Evolutionary conservation across 164 flowering plant genomes (phyloP), one percentile per base, ranked within the genome.

Genomic region (Nelumbo lutea): DNA sequence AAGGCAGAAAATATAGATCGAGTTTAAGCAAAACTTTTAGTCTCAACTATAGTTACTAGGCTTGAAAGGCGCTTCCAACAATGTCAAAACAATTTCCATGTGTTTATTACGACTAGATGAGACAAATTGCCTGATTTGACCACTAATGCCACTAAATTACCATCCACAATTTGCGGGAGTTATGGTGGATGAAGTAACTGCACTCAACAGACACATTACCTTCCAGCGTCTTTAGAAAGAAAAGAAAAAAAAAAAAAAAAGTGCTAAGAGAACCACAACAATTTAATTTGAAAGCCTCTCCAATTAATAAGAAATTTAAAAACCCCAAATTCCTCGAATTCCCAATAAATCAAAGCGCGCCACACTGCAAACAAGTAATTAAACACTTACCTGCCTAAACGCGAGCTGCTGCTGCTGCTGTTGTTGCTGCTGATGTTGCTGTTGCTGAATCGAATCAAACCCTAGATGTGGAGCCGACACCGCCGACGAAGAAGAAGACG

Each of bases 401-500:
- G 74, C 70, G 43, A 72, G 48, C 56, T 73, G 74, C 59, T 76
- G 81, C 69, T 64, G 75, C 38, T 76, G 87, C 48, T 78, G 81
- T 9, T 77, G 83, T 9, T 78, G 83, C 39, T 77, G 83, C 38
- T 82, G 84, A n/a, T 77, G 79, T 42, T 78, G 86, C 42, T 83
- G 93, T 58, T 83, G 87, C 66, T 87, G 97, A 42, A 80, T 66
- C 8, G 87, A 71, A 59, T 90, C 94, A 59, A 88, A 84, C 67
- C 87, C 90, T 42, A 83, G 66, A 67, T 87, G 91, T 3, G 86
- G 86, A 0, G 90, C 76, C 3, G 91, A 90, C 1, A 83, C 93
- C 0, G 91, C 94, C 8, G 97, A 91, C 0, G 93, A 87, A 0
- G 97, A 87, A 7, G 97, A 87, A 53, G 96, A 80, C 43, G 92